Evolutionary conservation across 768 basidiomycete species (phyloP).

Genomic region (Leccinum pellstonianum): DNA sequence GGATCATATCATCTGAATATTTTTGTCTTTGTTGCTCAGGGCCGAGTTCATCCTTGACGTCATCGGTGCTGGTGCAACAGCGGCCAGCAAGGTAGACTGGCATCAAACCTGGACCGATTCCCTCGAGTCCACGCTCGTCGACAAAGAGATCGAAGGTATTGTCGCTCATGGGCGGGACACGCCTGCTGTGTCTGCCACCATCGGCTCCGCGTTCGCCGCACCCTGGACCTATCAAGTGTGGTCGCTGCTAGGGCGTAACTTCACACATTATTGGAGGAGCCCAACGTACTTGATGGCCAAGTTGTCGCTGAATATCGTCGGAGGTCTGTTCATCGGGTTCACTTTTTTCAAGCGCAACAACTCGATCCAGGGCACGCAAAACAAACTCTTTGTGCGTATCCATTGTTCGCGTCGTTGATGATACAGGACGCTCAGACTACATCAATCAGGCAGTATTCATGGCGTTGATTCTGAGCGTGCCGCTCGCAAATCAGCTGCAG

Average conservation of each 20-base stretch:
- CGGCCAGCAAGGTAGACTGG: slow-evolving; percentile 57
- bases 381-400: slow-evolving; percentile 59
- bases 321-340: slow-evolving; percentile 59
- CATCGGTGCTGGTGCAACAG: slow-evolving; percentile 72
- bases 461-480: slow-evolving; percentile 48
- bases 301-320: slow-evolving; percentile 49
- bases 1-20: slow-evolving; percentile 42
- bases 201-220: slow-evolving; percentile 50
- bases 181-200: slow-evolving; percentile 36
- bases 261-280: slow-evolving; percentile 50
- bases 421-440: neutral
- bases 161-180: slow-evolving; percentile 46
- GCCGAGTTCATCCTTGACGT: slow-evolving; percentile 68
- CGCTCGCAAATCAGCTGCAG: slow-evolving; percentile 63
- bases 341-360: slow-evolving; percentile 60
- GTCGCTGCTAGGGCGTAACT: slow-evolving; percentile 45
- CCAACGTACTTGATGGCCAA: slow-evolving; percentile 64
- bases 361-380: slow-evolving; percentile 57
- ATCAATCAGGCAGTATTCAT: slow-evolving; percentile 50
- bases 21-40: slow-evolving; percentile 26
- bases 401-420: neutral
- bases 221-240: slow-evolving; percentile 50
- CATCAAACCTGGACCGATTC: slow-evolving; percentile 57
- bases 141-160: slow-evolving; percentile 45
- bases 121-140: slow-evolving; percentile 38